Evolutionary conservation across 2,329 filamentous ascomycete species (phyloP).

Genomic region (Arthrobotrys pseudoclavata): DNA sequence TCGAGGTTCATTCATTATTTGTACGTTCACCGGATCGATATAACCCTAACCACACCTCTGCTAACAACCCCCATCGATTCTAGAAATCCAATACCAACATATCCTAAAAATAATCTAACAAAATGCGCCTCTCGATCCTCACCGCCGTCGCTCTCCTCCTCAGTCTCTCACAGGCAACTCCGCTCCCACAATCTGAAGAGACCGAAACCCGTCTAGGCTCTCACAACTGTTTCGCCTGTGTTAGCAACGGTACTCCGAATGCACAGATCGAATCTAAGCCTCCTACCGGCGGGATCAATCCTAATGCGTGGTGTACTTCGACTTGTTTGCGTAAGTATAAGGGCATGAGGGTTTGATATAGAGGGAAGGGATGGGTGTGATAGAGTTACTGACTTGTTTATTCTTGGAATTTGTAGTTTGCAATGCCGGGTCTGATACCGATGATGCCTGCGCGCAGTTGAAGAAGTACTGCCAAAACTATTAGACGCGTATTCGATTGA

Average conservation of each 20-base stretch:
- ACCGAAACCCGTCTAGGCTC: constrained; percentile 1
- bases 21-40: neutral
- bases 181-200: neutral
- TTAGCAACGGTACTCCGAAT: neutral
- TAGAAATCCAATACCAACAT: neutral
- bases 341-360: neutral
- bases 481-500: neutral
- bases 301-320: constrained; percentile 9
- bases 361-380: neutral
- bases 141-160: neutral
- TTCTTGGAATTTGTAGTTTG: constrained; percentile 9
- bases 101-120: neutral
- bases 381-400: neutral
- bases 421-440: neutral
- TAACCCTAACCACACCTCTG: neutral
- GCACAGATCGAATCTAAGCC: neutral
- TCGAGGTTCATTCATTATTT: neutral
- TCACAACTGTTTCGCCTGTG: constrained; percentile 9
- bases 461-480: constrained; percentile 1
- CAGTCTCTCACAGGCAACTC: constrained; percentile 6
- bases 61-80: no score
- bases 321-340: constrained; percentile 28
- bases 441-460: neutral
- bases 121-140: constrained; percentile 13
- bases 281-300: constrained; percentile 2